Base-by-base conservation (phyloP, 2,329 filamentous ascomycete species). In the Apiospora pterosperma region DNA sequence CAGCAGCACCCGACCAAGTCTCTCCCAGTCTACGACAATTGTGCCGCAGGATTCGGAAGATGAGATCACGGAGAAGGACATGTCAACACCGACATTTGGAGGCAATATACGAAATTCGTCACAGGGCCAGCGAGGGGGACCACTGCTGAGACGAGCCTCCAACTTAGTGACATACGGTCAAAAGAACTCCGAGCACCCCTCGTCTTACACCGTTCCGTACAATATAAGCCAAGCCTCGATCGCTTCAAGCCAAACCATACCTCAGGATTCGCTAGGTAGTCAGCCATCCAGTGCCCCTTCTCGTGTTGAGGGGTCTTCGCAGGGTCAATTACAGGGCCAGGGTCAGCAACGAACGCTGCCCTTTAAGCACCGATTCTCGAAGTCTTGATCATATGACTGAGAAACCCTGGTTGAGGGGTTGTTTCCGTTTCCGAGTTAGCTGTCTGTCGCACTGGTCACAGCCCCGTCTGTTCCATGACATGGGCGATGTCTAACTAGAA, bases 1-100 rank as follows among this genome's bases (percentile, higher is more conserved):
- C 19, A 72, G 67, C 42, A 34, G 70, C 59, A 67, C 60, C 21
- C 64, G 62, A 36, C 70, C 72, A 12, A 70, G 34, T n/a, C 8
- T 70, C 69, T 70, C 72, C 3, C 62, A 36, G 10, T 63, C 65
- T 19, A 68, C 68, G 48, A 21, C 44, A 14, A 21, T 44, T 42
- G n/a, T 23, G 41, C 12, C 41, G 39, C 41, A 61, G 4, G 44
- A 61, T 42, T 61, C 65, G 55, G 12, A 60, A 39, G 28, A 21
- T 3, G 44, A 68, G 25, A 19, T 62, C 38, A 23, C 21, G 16
- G 61, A 65, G 41, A 34, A 60, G n/a, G 62, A 63, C 5, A 36
- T 62, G 16, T 62, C 58, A 41, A 63, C n/a, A 5, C 10, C 7
- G 16, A 64, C 42, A 12, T 44, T 52, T 36, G 65, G 55, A 19